Conservation (phyloP, 306 rosid species). For the Cucurbita pepo region DNA sequence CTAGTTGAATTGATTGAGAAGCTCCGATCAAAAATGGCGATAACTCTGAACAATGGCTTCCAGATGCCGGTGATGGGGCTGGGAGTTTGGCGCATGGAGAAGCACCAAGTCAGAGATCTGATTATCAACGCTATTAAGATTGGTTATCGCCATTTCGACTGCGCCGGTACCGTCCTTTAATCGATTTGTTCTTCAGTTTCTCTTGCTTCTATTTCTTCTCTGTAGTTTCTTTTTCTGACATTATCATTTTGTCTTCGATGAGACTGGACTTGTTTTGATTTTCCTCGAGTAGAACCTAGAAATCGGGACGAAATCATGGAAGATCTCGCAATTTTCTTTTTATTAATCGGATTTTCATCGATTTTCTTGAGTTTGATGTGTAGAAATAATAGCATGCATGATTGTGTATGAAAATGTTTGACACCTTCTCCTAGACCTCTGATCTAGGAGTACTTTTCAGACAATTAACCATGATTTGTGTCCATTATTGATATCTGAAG, state of each 20-base stretch:
- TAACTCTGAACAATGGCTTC: constrained; percentile 59
- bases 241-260: not conserved
- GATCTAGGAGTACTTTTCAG: not conserved
- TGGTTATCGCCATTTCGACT: constrained; percentile 74
- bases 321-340: not conserved
- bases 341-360: not conserved
- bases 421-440: not conserved
- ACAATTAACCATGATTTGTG: not conserved
- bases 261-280: not conserved
- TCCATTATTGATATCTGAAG: not conserved
- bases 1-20: too few relatives aligned
- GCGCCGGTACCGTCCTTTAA: constrained; percentile 43
- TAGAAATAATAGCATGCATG: not conserved
- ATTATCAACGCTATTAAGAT: constrained; percentile 46
- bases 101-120: constrained; percentile 38
- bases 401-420: not conserved
- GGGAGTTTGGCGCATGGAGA: constrained; percentile 75
- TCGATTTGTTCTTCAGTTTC: not conserved
- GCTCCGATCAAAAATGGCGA: constrained; percentile 13
- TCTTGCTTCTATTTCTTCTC: not conserved
- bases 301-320: not conserved
- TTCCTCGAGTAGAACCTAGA: not conserved
- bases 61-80: constrained; percentile 55
- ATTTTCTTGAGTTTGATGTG: not conserved
- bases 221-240: not conserved